Percentiles rank a stretch among this genome's conserved stretches.
Conservation (phyloP, 2,329 filamentous ascomycete species). For the Fusarium metavorans region DNA sequence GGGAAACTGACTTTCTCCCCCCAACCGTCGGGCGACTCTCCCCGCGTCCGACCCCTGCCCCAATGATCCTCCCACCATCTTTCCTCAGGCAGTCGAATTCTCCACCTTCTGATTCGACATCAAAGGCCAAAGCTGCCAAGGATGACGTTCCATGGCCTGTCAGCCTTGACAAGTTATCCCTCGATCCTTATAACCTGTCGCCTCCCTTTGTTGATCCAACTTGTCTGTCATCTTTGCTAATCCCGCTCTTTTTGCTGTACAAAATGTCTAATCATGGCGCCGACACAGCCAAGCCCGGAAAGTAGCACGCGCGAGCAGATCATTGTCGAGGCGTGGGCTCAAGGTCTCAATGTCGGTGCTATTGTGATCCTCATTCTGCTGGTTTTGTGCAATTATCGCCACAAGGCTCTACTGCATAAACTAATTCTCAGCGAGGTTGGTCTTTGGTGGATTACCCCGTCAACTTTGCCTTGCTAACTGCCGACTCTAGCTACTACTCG, state of each 20-base stretch:
- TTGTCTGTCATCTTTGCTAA: not conserved
- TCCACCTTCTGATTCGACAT: slow-evolving; percentile 21
- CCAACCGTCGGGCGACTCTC: not conserved
- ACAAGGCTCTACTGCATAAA: slow-evolving; percentile 25
- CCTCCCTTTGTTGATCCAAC: not conserved
- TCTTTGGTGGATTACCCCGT: not conserved
- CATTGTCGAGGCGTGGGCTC: slow-evolving; percentile 29
- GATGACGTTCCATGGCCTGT: not conserved
- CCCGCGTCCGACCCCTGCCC: not conserved
- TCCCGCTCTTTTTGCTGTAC: not conserved
- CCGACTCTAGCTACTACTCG: slow-evolving; percentile 11
- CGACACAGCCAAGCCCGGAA: slow-evolving; percentile 16
- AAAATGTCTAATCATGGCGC: slow-evolving; percentile 21
- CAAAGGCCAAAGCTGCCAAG: not conserved
- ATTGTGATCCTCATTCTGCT: slow-evolving; percentile 14
- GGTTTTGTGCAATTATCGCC: slow-evolving; percentile 27
- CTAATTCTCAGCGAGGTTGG: slow-evolving; percentile 26
- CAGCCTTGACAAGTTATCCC: not conserved
- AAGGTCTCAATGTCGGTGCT: slow-evolving; percentile 23
- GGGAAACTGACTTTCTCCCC: not conserved
- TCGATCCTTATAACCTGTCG: not conserved
- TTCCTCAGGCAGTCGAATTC: slow-evolving; percentile 25
- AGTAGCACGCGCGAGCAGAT: slow-evolving; percentile 21
- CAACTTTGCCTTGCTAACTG: not conserved
- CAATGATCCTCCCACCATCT: not conserved